Conservation (phyloP, 768 basidiomycete species). For the Russula emetica region DNA sequence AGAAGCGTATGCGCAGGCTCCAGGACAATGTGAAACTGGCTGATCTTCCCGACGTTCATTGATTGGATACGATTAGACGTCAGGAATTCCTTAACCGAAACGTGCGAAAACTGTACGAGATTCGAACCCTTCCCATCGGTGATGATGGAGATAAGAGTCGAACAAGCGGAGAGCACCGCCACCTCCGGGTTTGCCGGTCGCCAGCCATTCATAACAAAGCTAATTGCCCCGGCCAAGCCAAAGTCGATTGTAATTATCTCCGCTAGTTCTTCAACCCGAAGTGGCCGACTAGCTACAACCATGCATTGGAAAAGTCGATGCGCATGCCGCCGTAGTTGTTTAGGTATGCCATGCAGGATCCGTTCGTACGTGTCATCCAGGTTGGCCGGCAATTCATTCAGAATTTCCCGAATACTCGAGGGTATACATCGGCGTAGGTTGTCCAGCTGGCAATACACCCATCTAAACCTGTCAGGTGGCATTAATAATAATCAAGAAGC, state of each 20-base stretch:
- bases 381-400: not conserved
- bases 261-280: not conserved
- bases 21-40: not conserved
- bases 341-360: not conserved
- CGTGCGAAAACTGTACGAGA: not conserved
- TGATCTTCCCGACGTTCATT: not conserved
- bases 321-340: not conserved
- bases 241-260: not conserved
- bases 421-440: not conserved
- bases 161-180: not conserved
- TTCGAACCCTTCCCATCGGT: not conserved
- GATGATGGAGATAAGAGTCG: not conserved
- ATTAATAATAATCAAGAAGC: no score
- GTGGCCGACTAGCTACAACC: not conserved
- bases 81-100: slow-evolving; percentile 1
- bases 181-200: not conserved
- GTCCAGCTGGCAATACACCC: not conserved
- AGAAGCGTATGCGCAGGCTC: not conserved
- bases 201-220: not conserved
- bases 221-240: no score
- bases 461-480: no score
- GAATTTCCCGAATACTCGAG: not conserved
- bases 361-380: not conserved
- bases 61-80: not conserved
- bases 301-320: not conserved